phyloP scores from a whole-genome alignment of 139 green algal genomes.

The Picochlorum costavermella region DNA sequence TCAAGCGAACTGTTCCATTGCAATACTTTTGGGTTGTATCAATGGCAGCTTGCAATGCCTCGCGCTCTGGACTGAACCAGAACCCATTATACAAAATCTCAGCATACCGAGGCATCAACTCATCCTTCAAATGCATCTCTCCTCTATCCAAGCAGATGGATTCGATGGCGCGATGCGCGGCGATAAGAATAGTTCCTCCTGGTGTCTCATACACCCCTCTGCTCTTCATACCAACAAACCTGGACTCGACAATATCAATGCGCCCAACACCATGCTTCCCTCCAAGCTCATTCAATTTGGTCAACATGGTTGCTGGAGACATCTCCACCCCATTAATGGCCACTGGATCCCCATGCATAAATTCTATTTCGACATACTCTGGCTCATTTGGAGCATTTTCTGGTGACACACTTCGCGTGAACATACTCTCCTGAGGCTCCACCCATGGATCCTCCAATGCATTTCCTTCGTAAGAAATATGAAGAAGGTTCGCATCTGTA shows the following conservation, averaged over 20 bases:
- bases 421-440: slow-evolving; percentile 78
- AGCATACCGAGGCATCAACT: slow-evolving; percentile 62
- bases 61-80: slow-evolving; percentile 70
- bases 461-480: slow-evolving; percentile 88
- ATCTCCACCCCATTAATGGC: slow-evolving; percentile 80
- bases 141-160: slow-evolving; percentile 80
- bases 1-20: slow-evolving; percentile 75
- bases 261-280: slow-evolving; percentile 65
- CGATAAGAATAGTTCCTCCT: slow-evolving; percentile 88
- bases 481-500: slow-evolving; percentile 95
- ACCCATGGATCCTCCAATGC: slow-evolving; percentile 91
- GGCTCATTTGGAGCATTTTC: slow-evolving; percentile 82
- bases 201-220: slow-evolving; percentile 98
- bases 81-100: slow-evolving; percentile 83
- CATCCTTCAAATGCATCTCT: slow-evolving; percentile 85
- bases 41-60: slow-evolving; percentile 81
- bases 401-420: slow-evolving; percentile 80
- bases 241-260: slow-evolving; percentile 94
- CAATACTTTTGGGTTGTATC: slow-evolving; percentile 74
- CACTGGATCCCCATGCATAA: slow-evolving; percentile 94
- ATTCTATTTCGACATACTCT: slow-evolving; percentile 91
- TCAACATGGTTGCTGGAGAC: slow-evolving; percentile 81
- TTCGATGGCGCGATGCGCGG: slow-evolving; percentile 81
- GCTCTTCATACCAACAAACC: slow-evolving; percentile 95
- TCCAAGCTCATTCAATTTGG: slow-evolving; percentile 85